Conservation (phyloP, 2,329 filamentous ascomycete species). For the Magnaporthiopsis incrustans region DNA sequence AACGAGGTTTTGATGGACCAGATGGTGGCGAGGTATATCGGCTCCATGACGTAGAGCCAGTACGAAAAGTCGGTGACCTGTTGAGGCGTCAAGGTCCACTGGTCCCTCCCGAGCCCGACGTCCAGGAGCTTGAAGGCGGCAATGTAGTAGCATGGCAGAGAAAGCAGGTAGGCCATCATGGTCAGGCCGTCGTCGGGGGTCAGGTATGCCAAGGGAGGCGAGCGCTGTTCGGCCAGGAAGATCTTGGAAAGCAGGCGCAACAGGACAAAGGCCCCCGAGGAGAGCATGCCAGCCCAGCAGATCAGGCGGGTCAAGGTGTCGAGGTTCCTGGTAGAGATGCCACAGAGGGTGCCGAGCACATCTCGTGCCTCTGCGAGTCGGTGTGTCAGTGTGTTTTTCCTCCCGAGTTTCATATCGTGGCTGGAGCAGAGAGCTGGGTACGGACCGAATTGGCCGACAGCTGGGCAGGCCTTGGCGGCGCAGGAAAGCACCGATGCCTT, state of each 20-base stretch:
- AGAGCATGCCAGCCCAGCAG: background rate
- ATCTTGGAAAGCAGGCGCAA: conserved; percentile 28
- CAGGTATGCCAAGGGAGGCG: conserved; percentile 14
- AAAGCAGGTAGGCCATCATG: conserved; percentile 18
- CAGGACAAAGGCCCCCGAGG: conserved; percentile 27
- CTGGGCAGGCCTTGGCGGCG: background rate
- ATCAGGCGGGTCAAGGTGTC: background rate
- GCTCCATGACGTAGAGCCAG: conserved; percentile 31
- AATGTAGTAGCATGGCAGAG: conserved; percentile 22
- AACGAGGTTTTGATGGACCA: conserved; percentile 42
- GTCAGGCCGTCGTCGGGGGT: conserved; percentile 28
- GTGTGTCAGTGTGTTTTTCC: background rate
- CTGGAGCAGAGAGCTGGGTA: background rate
- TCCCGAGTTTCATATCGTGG: background rate
- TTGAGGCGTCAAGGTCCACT: conserved; percentile 38
- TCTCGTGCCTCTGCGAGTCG: background rate
- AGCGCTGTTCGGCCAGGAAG: conserved; percentile 17
- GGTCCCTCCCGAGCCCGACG: conserved; percentile 41
- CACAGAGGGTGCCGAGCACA: background rate
- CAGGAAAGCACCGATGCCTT: background rate
- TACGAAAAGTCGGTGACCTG: conserved; percentile 34
- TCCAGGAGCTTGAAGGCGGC: conserved; percentile 22
- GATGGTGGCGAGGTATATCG: conserved; percentile 37
- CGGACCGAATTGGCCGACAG: background rate
- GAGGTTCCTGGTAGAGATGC: background rate